These are phyloP conservation scores for Inonotus obliquus DNA, from an alignment of 1,284 basidiomycete genomes.

Conservation along the genomic window DNA sequence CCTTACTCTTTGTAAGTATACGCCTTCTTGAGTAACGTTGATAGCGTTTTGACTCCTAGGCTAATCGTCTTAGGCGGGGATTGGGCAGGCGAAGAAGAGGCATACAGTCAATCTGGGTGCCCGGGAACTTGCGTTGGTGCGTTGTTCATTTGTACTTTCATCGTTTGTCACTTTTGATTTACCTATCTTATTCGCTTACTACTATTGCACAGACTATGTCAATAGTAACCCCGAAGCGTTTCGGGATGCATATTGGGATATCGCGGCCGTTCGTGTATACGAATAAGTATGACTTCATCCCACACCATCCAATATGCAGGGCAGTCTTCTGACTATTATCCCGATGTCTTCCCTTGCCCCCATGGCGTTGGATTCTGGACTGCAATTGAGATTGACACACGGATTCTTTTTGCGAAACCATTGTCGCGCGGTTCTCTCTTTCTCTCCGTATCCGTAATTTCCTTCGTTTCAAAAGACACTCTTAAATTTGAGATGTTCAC, in stretches of 20 bases:
- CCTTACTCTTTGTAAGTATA: conserved; percentile 39
- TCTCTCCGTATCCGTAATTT: no score
- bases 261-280: conserved; percentile 31
- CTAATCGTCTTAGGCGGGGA: conserved; percentile 14
- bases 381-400: no score
- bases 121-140: conserved; percentile 12
- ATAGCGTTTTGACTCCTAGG: conserved; percentile 8
- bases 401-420: no score
- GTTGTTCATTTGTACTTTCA: conserved; percentile 19
- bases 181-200: conserved; percentile 37
- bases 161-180: conserved; percentile 28
- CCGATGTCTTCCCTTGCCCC: no score
- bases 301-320: no score
- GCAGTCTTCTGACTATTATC: no score
- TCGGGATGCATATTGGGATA: conserved; percentile 44
- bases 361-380: no score
- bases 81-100: conserved; percentile 13
- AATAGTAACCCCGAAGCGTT: conserved; percentile 43
- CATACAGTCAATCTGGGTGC: conserved; percentile 6
- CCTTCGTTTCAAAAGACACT: no score
- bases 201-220: conserved; percentile 37
- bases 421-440: no score
- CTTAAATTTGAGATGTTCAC: no score
- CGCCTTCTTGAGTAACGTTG: conserved; percentile 23
- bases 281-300: conserved; percentile 18